Base-by-base conservation (phyloP, 179 eudicot genomes). In the Gypsophila paniculata region DNA sequence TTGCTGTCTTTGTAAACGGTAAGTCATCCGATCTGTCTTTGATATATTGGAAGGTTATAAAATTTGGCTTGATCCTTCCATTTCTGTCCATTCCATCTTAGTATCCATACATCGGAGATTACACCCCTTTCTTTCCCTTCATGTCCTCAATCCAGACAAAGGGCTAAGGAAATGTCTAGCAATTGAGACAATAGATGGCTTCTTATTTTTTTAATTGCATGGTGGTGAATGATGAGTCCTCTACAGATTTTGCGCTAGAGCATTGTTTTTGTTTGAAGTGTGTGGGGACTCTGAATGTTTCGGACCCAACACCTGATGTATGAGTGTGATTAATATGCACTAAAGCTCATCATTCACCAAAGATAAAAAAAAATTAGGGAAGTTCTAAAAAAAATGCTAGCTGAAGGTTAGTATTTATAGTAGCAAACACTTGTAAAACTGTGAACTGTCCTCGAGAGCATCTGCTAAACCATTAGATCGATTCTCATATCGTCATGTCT, bases 1-100 rank as follows among this genome's bases (percentile, higher is more conserved):
- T 94, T 55, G 97, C 97, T 65, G 97, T 94, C 60, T 94, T 91
- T 75, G 84, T 94, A 57, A 94, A 94, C 82, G 99, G 99, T 94
- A 70, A 57, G 79, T 62, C 54, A 55, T 55, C 11, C 32, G 15
- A 23, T 51, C 58, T 25, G 36, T 62, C 52, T 46, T 13, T 11
- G 46, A 0, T 42, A 42, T 9, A 42, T 42, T 42, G 11, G 46
- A 42, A 2, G 46, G 11, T 1, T 29, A 29, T 8, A 3, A 39
- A n/a, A 39, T 39, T 39, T 39, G 44, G 44, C 44, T 39, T 39
- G 44, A 39, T 5, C 44, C 44, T 39, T 39, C 44, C 44, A 8
- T 39, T 39, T 8, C 44, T 6, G 0, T 39, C 0, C 44, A 39
- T 5, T 39, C 44, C 44, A 39, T 2, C 44, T 39, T 39, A 2